Conservation (phyloP, 1,139 yeast genomes). For the Hyphopichia fennica region DNA sequence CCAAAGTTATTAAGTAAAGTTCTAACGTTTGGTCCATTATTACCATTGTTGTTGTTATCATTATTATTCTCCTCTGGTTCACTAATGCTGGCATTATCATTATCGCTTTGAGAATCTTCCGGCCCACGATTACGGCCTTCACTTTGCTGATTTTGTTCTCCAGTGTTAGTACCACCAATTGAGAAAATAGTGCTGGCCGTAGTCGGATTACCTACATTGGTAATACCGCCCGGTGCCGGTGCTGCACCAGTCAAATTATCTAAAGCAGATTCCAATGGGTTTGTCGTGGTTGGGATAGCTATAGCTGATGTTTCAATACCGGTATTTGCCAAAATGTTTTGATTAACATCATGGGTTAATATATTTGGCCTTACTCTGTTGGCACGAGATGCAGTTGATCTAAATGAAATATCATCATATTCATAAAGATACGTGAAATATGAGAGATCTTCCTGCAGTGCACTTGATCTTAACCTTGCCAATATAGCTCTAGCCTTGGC, state of each 20-base stretch:
- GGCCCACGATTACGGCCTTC: too few relatives aligned
- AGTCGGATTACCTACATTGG: slow-evolving; percentile 1
- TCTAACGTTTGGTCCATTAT: not conserved
- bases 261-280: slow-evolving; percentile 11
- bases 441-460: slow-evolving; percentile 26
- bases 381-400: slow-evolving; percentile 31
- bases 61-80: not conserved
- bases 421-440: slow-evolving; percentile 31
- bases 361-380: slow-evolving; percentile 37
- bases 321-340: slow-evolving; percentile 32
- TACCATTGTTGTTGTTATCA: not conserved
- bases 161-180: slow-evolving; percentile 1
- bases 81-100: not conserved
- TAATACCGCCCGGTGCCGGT: not conserved
- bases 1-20: slow-evolving; percentile 5
- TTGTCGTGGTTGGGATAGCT: slow-evolving; percentile 15
- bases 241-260: slow-evolving; percentile 1
- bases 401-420: slow-evolving; percentile 24
- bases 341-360: slow-evolving; percentile 41
- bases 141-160: not conserved
- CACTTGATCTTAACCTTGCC: slow-evolving; percentile 23
- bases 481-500: slow-evolving; percentile 29
- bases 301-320: slow-evolving; percentile 24
- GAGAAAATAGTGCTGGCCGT: slow-evolving; percentile 5
- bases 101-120: not conserved